phyloP scores from a whole-genome alignment of 202 grass and related monocot genomes.

The Panicum virgatum region DNA sequence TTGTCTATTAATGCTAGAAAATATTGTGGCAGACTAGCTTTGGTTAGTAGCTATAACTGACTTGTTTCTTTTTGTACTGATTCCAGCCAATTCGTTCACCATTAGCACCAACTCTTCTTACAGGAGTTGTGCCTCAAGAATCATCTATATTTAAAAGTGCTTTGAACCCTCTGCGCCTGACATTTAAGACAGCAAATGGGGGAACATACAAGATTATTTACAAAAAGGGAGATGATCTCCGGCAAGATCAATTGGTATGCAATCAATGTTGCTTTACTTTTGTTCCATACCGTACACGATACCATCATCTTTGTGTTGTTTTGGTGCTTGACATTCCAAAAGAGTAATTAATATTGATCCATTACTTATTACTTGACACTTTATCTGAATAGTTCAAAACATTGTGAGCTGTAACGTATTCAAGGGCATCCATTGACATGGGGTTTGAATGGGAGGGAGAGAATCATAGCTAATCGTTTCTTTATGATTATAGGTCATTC shows the following conservation, averaged over 20 bases:
- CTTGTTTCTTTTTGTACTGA: conserved; percentile 25
- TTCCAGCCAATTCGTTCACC: conserved; percentile 97
- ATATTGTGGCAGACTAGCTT: conserved; percentile 16
- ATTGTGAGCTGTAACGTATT: not conserved
- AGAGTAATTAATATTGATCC: conserved; percentile 11
- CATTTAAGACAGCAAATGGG: conserved; percentile 85
- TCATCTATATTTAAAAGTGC: conserved; percentile 95
- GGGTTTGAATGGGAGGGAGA: conserved; percentile 16
- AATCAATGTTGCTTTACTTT: conserved; percentile 14
- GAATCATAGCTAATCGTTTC: conserved; percentile 32
- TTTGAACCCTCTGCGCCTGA: conserved; percentile 83
- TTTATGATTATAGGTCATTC: conserved; percentile 67
- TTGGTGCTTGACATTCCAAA: conserved; percentile 1
- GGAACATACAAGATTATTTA: conserved; percentile 87
- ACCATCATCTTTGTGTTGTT: not conserved
- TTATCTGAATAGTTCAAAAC: not conserved
- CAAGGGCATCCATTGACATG: not conserved
- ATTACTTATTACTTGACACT: conserved; percentile 1
- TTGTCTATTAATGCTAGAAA: conserved; percentile 28
- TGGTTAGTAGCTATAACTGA: conserved; percentile 1
- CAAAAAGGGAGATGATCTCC: conserved; percentile 98
- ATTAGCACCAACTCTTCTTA: conserved; percentile 68
- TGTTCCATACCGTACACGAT: conserved; percentile 17
- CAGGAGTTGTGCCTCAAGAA: conserved; percentile 79
- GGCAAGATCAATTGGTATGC: conserved; percentile 94